These are phyloP conservation scores for Pythium utonaiense DNA, from an alignment of 352 stramenopile genomes.

Conservation along the genomic window DNA sequence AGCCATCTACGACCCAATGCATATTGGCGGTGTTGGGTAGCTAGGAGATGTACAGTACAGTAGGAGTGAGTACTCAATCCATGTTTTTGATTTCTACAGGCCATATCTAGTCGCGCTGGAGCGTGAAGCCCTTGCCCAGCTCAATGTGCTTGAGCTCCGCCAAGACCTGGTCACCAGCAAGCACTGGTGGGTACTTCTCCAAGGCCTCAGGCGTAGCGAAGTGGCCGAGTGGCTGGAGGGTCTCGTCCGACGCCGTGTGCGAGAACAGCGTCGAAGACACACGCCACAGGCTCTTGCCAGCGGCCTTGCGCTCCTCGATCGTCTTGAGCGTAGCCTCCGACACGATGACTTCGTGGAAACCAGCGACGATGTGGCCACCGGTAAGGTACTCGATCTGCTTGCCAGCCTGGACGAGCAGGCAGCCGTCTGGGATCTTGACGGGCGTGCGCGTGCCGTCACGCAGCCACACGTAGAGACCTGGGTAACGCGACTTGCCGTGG, in stretches of 20 bases:
- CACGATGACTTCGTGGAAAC: constrained; percentile 92
- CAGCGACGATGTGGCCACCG: constrained; percentile 87
- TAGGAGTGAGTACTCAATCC: not conserved
- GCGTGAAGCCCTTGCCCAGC: constrained; percentile 65
- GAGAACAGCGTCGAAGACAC: constrained; percentile 92
- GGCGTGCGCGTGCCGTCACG: constrained; percentile 80
- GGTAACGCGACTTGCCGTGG: constrained; percentile 91
- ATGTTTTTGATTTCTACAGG: not conserved
- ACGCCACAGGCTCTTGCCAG: constrained; percentile 83
- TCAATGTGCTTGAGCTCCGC: constrained; percentile 86
- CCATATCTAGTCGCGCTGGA: constrained; percentile 52
- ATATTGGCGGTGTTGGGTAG: not conserved
- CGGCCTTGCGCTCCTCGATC: constrained; percentile 67
- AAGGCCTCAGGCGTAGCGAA: constrained; percentile 71
- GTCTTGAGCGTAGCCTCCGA: constrained; percentile 65
- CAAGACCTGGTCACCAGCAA: constrained; percentile 86
- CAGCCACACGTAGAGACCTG: constrained; percentile 89
- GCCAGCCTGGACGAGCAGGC: constrained; percentile 78
- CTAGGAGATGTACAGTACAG: not conserved
- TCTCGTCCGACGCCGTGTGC: constrained; percentile 89
- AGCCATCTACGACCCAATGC: not conserved
- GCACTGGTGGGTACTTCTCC: constrained; percentile 76
- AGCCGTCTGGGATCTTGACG: constrained; percentile 88
- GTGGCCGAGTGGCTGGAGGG: constrained; percentile 69
- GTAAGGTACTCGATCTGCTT: constrained; percentile 93